Percentiles rank a stretch among this genome's conserved stretches.
phyloP scores from a whole-genome alignment of 2,329 filamentous ascomycete species.

The Cryphonectria japonica region DNA sequence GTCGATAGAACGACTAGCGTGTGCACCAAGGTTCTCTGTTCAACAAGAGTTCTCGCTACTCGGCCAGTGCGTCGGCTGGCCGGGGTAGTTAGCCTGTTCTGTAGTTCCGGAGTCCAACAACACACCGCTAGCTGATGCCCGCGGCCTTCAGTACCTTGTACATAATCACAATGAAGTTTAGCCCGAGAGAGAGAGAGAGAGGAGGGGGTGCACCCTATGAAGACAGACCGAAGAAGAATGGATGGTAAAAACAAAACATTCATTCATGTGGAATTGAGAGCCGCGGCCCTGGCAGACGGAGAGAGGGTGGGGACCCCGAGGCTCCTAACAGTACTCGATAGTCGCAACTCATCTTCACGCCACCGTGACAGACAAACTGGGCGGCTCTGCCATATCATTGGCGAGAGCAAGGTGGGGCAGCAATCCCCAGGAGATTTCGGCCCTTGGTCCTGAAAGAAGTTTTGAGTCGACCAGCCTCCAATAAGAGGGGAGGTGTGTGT shows the following conservation, averaged over 20 bases:
- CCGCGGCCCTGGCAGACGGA: neutral
- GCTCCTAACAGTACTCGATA: no score
- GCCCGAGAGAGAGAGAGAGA: neutral
- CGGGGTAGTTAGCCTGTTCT: neutral
- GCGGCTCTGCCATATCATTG: slow-evolving; percentile 21
- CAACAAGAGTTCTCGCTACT: no score
- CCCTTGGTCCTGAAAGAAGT: neutral
- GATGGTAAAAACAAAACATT: no score
- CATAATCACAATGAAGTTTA: neutral
- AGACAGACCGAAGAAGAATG: no score
- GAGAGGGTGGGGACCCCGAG: no score
- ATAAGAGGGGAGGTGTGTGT: neutral
- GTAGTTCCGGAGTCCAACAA: neutral
- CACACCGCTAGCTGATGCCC: neutral
- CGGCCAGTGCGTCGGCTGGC: no score
- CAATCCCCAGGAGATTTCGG: neutral
- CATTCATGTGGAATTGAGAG: neutral
- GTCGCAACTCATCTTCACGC: no score
- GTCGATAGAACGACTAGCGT: neutral
- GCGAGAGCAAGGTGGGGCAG: slow-evolving; percentile 5
- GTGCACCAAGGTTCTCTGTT: neutral
- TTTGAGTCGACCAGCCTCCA: neutral
- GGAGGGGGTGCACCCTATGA: neutral
- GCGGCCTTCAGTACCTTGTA: neutral
- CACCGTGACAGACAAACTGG: slow-evolving; percentile 4